Evolutionary conservation across 225 moss, liverwort and hornwort species (phyloP).

Genomic region (Pseudisothecium myosuroides): DNA sequence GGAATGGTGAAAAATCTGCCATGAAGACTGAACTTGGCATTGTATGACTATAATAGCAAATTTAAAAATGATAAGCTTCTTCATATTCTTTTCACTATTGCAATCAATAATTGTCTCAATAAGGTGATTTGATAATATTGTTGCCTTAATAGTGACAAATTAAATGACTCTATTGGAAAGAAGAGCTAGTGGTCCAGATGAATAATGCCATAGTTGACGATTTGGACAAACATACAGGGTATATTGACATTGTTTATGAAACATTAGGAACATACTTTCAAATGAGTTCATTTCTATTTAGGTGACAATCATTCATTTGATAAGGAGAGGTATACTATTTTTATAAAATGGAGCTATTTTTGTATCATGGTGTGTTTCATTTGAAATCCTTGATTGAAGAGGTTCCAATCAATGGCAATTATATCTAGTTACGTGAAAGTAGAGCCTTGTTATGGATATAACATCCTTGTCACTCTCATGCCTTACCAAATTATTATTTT

Average conservation of each 20-base stretch:
- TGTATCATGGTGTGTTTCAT: neutral
- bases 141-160: fast-evolving
- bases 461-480: neutral
- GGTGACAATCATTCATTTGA: neutral
- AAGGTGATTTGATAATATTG: neutral
- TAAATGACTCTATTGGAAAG: neutral
- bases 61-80: neutral
- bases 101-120: neutral
- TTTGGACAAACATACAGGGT: neutral
- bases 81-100: neutral
- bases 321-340: no score
- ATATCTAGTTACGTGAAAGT: fast-evolving
- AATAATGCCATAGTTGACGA: neutral
- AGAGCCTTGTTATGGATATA: neutral
- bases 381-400: neutral
- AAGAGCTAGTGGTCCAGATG: neutral
- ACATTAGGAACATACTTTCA: neutral
- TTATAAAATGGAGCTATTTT: neutral
- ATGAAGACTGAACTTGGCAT: neutral
- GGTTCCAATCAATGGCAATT: neutral
- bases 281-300: neutral
- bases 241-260: neutral
- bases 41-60: neutral
- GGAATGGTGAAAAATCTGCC: neutral
- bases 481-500: neutral